Conservation (phyloP, 495 filamentous ascomycete species). For the Xylaria grammica region DNA sequence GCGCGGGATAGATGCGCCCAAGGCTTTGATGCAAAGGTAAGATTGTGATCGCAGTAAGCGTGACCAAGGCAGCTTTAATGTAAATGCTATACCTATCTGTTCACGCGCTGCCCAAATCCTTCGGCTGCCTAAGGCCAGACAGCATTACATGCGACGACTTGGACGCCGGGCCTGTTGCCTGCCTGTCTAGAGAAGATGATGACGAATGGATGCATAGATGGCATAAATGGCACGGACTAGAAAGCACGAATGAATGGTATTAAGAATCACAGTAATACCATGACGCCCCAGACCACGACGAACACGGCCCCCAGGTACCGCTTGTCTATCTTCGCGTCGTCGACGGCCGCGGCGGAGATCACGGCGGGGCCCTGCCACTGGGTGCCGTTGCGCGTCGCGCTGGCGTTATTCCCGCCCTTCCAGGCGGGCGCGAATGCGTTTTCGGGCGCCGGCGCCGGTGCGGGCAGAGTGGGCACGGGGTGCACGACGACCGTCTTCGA, state of each 20-base stretch:
- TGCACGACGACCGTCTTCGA: conserved; percentile 19
- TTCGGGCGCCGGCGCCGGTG: too few relatives aligned
- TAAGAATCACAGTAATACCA: conserved; percentile 9
- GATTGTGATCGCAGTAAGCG: neutral
- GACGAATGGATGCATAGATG: too few relatives aligned
- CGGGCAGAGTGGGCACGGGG: neutral
- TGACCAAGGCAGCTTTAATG: too few relatives aligned
- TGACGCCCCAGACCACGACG: conserved; percentile 10
- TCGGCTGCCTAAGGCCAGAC: too few relatives aligned
- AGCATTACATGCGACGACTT: too few relatives aligned
- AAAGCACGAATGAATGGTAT: too few relatives aligned
- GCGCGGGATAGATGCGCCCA: neutral
- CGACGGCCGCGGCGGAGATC: neutral
- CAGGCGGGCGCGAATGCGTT: neutral
- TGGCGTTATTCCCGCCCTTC: neutral
- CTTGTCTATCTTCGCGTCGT: neutral
- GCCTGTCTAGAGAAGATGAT: too few relatives aligned
- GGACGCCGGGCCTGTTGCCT: too few relatives aligned
- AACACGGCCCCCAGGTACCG: neutral
- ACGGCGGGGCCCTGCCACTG: neutral
- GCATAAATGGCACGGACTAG: too few relatives aligned
- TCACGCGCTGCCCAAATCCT: too few relatives aligned
- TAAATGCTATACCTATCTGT: too few relatives aligned
- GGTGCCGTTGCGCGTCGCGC: neutral
- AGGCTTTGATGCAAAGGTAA: neutral